phyloP scores from a whole-genome alignment of 768 basidiomycete genomes.

The Mrakia blollopis region DNA sequence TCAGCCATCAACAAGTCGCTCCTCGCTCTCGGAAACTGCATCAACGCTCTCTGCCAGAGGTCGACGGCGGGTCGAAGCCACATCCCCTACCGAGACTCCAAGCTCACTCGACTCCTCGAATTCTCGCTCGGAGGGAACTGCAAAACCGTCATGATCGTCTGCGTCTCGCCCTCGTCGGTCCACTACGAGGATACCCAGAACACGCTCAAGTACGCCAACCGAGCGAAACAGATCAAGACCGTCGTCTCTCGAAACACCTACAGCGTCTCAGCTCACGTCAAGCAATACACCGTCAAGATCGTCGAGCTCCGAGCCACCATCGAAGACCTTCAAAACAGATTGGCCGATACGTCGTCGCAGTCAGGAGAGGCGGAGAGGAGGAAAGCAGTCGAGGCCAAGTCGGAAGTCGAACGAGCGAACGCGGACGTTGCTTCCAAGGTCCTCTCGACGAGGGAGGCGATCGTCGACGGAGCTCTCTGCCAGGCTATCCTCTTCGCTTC shows the following conservation, averaged over 20 bases:
- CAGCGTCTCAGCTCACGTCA: conserved; percentile 90
- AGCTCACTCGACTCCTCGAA: conserved; percentile 93
- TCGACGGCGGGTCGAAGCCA: conserved; percentile 71
- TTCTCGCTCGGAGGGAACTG: conserved; percentile 98
- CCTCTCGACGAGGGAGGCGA: conserved; percentile 64
- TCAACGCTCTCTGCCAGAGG: conserved; percentile 83
- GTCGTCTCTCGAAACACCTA: conserved; percentile 92
- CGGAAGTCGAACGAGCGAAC: conserved; percentile 69
- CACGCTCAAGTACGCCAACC: conserved; percentile 93
- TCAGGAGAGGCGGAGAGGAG: conserved; percentile 63
- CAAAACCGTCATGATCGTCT: conserved; percentile 99
- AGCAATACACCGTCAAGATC: conserved; percentile 91
- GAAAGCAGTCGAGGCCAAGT: conserved; percentile 58
- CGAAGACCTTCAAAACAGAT: conserved; percentile 74
- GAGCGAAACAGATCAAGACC: conserved; percentile 97
- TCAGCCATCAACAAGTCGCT: conserved; percentile 99
- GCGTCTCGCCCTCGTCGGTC: conserved; percentile 85
- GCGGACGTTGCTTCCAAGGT: conserved; percentile 65
- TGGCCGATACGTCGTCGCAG: conserved; percentile 62
- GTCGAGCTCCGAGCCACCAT: conserved; percentile 80
- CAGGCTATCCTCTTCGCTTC: conserved; percentile 66
- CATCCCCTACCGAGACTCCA: conserved; percentile 95
- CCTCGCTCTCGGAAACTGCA: conserved; percentile 93
- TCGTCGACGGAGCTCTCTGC: conserved; percentile 70
- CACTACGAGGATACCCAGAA: conserved; percentile 99